Base-by-base conservation (phyloP, 2,329 filamentous ascomycete species). In the Sclerotinia spermophila region DNA sequence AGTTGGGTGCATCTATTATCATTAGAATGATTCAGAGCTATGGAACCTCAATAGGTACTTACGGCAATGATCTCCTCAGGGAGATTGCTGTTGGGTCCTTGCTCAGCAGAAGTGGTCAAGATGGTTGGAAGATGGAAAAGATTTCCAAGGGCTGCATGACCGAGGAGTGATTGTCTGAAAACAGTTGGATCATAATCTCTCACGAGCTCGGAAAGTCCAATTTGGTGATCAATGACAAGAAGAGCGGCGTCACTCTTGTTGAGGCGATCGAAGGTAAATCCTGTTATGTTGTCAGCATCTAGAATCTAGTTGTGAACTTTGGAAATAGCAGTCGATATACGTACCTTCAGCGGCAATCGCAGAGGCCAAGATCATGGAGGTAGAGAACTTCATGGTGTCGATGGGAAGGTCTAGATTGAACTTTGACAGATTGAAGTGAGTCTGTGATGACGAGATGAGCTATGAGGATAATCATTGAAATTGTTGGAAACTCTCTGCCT, bases 71-170 rank as follows among this genome's bases (percentile, higher is more conserved):
- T 90, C 76, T 92, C 91, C 75, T 89, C 87, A 15, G 90, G 88
- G 1, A 93, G 81, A 1, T 86, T 87, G 1, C 91, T 91, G 78
- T 93, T 94, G 64, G 91, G 90, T 83, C 83, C 84, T 56, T 79
- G 81, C 75, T 93, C 85, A 5, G 90, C 88, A 10, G 90, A 93
- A 7, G 88, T 91, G 15, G 89, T 91, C 82, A 94, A 79, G 71
- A 94, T 83, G 8, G 90, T 87, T 7, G 92, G 91, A 4, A 92
- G 78, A 76, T 89, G 81, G 77, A 93, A 94, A 69, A 88, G 81
- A 68, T 89, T 86, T 70, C 87, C 90, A 2, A 93, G 78, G 8
- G 86, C 86, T 27, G 90, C 86, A 74, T 93, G 91, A 1, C 88
- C 90, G 56, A 92, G 81, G 73, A 93, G 87, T 79, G 87, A 87